phyloP scores from a whole-genome alignment of 192 early-diverging fungal species.

The Linnemannia exigua region DNA sequence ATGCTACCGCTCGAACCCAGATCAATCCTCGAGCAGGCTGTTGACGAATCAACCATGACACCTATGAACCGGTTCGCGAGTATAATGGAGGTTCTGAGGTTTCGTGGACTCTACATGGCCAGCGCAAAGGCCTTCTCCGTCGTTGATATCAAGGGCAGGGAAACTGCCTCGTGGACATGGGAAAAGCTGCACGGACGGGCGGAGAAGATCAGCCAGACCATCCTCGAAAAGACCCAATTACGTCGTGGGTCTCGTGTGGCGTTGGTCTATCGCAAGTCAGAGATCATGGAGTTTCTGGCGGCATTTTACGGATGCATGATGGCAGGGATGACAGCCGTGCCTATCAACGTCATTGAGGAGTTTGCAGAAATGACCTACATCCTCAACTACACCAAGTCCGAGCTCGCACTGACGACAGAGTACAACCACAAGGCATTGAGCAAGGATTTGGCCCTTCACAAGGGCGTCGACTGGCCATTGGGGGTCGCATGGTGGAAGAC shows the following conservation, averaged over 20 bases:
- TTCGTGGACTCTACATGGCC: conserved; percentile 72
- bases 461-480: conserved; percentile 73
- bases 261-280: conserved; percentile 84
- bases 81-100: conserved; percentile 76
- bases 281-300: conserved; percentile 86
- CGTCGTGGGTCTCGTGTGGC: conserved; percentile 79
- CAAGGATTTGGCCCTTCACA: conserved; percentile 75
- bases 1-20: conserved; percentile 68
- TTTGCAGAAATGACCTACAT: conserved; percentile 84
- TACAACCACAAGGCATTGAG: conserved; percentile 79
- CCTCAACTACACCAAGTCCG: conserved; percentile 73
- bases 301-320: conserved; percentile 87
- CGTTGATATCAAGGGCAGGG: conserved; percentile 83
- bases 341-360: conserved; percentile 86
- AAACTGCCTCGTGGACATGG: conserved; percentile 78
- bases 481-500: conserved; percentile 88
- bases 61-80: conserved; percentile 69
- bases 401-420: conserved; percentile 87
- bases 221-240: conserved; percentile 73
- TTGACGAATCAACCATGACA: conserved; percentile 59
- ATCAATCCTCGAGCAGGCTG: conserved; percentile 56
- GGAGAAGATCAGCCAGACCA: conserved; percentile 76
- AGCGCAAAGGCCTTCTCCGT: conserved; percentile 73
- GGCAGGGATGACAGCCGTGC: conserved; percentile 86
- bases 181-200: conserved; percentile 78